A percentile compares a stretch with the other conserved stretches of the same genome.
phyloP scores from a whole-genome alignment of 768 basidiomycete genomes.

The Hydnomerulius pinastri region DNA sequence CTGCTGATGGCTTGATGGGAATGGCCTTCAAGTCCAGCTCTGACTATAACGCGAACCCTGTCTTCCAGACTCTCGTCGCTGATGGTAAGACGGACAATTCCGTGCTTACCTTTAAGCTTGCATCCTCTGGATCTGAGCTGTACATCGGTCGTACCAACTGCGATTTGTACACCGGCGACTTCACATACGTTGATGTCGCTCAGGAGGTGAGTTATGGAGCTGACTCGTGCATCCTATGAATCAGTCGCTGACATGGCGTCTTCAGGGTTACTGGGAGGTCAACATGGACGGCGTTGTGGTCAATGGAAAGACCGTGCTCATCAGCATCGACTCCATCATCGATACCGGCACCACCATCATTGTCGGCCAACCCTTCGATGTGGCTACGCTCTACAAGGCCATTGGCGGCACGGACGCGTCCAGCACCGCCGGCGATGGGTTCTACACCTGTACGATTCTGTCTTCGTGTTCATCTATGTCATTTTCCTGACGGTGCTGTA shows the following conservation, averaged over 20 bases:
- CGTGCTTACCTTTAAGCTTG: constrained; percentile 49
- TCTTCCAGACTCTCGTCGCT: constrained; percentile 43
- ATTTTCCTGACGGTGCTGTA: too few species aligned
- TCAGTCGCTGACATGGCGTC: neutral
- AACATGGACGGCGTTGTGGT: neutral
- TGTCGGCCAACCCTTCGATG: constrained; percentile 2
- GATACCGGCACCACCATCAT: constrained; percentile 12
- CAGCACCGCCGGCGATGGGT: constrained; percentile 18
- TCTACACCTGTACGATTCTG: constrained; percentile 29
- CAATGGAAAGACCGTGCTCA: neutral
- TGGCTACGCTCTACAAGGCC: constrained; percentile 18
- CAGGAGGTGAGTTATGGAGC: constrained; percentile 9
- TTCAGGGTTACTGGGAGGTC: constrained; percentile 1
- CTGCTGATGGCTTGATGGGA: constrained; percentile 27
- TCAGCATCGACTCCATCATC: constrained; percentile 1
- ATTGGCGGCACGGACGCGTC: constrained; percentile 24
- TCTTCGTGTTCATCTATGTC: constrained; percentile 3
- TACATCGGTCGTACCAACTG: constrained; percentile 50
- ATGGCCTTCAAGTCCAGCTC: constrained; percentile 43
- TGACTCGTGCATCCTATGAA: neutral
- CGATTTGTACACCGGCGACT: constrained; percentile 41
- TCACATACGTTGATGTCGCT: constrained; percentile 32
- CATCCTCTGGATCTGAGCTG: too few species aligned
- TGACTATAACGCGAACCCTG: constrained; percentile 33
- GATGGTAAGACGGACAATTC: constrained; percentile 34